Conservation (phyloP, 345 rosid genomes). For the Syzygium aqueum region DNA sequence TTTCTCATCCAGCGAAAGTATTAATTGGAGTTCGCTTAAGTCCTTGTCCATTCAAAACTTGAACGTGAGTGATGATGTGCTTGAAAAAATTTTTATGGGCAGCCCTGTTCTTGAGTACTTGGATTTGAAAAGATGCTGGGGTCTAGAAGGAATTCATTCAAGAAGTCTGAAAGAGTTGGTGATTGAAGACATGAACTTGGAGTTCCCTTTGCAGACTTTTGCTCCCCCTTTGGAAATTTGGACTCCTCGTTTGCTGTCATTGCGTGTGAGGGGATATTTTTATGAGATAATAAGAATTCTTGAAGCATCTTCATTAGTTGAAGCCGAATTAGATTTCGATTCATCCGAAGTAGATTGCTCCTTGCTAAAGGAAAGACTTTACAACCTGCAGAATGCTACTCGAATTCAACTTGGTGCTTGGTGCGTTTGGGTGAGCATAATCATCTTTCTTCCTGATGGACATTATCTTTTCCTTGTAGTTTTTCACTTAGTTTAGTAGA, state of each 20-base stretch:
- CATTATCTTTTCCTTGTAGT: not conserved
- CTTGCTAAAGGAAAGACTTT: not conserved
- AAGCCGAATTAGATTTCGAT: not conserved
- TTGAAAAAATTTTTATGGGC: not conserved
- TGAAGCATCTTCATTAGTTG: not conserved
- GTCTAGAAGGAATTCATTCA: not conserved
- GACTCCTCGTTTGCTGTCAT: not conserved
- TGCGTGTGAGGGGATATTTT: not conserved
- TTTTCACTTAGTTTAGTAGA: not conserved
- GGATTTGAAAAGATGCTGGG: not conserved
- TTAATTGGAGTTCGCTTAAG: not conserved
- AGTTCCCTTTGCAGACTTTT: not conserved
- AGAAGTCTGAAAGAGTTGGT: not conserved
- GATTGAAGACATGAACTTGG: not conserved
- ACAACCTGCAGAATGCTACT: not conserved
- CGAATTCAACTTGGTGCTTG: not conserved
- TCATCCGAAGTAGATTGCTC: not conserved
- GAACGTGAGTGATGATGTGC: not conserved
- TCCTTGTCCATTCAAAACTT: not conserved
- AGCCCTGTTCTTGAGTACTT: not conserved
- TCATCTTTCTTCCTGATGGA: not conserved
- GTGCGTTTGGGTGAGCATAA: not conserved
- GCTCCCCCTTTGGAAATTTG: not conserved
- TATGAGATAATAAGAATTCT: not conserved
- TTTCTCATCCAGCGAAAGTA: not conserved